Evolutionary conservation across 306 rosid species (phyloP).

Genomic region (Citrullus amarus): DNA sequence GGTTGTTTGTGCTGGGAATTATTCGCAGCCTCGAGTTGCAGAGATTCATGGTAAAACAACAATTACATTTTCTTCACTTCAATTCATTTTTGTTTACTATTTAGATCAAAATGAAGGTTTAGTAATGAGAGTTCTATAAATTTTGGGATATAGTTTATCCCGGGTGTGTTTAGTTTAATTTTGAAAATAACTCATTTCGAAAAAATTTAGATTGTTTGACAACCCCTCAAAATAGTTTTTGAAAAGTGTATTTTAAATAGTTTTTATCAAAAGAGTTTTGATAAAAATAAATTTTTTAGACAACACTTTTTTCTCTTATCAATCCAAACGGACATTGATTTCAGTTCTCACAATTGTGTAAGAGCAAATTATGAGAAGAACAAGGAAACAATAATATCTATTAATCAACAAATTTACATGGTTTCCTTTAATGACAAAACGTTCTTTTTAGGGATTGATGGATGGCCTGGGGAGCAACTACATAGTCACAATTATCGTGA

Average conservation of each 20-base stretch:
- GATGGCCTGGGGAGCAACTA: constrained; percentile 30
- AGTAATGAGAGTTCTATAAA: background rate
- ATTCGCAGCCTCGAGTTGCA: constrained; percentile 24
- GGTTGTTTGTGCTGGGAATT: constrained; percentile 35
- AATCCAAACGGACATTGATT: background rate
- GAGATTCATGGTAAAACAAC: constrained; percentile 24
- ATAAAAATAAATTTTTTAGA: too few relatives aligned
- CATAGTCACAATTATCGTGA: constrained; percentile 42
- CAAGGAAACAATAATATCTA: too few relatives aligned
- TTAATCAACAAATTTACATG: too few relatives aligned
- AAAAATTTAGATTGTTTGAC: too few relatives aligned
- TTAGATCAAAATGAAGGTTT: too few relatives aligned
- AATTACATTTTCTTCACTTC: background rate
- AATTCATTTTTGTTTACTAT: background rate
- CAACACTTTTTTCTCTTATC: too few relatives aligned
- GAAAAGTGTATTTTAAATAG: too few relatives aligned
- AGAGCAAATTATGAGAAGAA: too few relatives aligned
- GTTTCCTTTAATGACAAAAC: background rate
- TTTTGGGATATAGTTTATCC: background rate
- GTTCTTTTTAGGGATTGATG: constrained; percentile 18
- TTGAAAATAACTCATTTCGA: too few relatives aligned
- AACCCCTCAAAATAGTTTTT: too few relatives aligned
- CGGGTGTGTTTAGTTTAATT: too few relatives aligned
- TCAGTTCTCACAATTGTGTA: background rate
- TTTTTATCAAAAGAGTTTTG: too few relatives aligned